Conservation (phyloP, 805 yeast species). For the Metschnikowia lochheadii region DNA sequence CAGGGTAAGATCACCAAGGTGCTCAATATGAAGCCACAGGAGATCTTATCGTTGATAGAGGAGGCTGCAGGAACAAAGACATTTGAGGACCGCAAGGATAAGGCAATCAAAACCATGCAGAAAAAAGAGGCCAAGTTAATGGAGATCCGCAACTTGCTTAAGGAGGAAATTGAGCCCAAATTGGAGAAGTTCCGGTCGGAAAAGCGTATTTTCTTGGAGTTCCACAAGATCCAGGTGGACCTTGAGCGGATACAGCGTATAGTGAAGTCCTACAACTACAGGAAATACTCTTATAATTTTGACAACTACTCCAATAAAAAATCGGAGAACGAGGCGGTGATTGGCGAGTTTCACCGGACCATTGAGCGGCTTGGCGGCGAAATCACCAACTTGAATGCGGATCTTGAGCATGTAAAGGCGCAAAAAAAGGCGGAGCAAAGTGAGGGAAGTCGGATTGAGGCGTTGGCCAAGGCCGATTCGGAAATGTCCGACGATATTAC, state of each 20-base stretch:
- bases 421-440: conserved; percentile 55
- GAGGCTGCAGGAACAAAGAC: conserved; percentile 98
- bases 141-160: conserved; percentile 67
- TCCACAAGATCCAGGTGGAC: conserved; percentile 78
- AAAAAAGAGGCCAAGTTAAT: conserved; percentile 82
- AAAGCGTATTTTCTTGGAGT: conserved; percentile 78
- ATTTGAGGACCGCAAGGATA: conserved; percentile 89
- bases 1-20: conserved; percentile 98
- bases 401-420: conserved; percentile 49
- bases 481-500: conserved; percentile 53
- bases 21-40: conserved; percentile 90
- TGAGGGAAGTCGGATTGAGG: conserved; percentile 58
- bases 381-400: conserved; percentile 54
- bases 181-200: conserved; percentile 75
- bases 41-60: conserved; percentile 84
- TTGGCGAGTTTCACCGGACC: conserved; percentile 39
- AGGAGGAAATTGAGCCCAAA: conserved; percentile 92
- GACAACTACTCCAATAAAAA: conserved; percentile 42
- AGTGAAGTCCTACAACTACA: conserved; percentile 74
- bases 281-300: conserved; percentile 37
- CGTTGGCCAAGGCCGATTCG: conserved; percentile 42
- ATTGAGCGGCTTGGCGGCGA: conserved; percentile 51
- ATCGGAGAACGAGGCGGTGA: conserved; percentile 36
- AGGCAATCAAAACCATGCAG: conserved; percentile 86
- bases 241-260: conserved; percentile 70